Base-by-base conservation (phyloP, 805 yeast genomes). In the Kazachstania africana region DNA sequence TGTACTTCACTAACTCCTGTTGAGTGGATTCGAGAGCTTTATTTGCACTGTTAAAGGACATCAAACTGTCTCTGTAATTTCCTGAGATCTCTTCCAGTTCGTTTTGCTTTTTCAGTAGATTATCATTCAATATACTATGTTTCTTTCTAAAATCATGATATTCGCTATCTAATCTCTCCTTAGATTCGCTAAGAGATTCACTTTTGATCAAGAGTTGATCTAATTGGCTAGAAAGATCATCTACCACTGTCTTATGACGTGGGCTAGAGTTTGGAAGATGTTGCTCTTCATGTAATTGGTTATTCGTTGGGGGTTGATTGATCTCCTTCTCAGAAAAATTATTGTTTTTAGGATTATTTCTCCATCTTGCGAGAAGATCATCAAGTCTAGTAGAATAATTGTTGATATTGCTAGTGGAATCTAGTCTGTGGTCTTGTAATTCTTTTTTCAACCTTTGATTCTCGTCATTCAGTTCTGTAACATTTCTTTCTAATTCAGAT, bases 1-100 rank as follows among this genome's bases (percentile, higher is more conserved):
- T 77, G 48, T 72, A 75, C 48, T 66, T 72, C 20, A 65, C 64
- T 36, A 78, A 58, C 53, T 85, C 95, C 28, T 67, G 71, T 45
- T 84, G 84, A 6, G 88, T 77, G 40, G 76, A 48, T 28, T 72
- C 72, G 34, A 85, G 65, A 0, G 95, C 94, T 39, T 68, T 71
- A 34, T 78, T 76, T 10, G 88, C 75, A 50, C 76, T 82, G 43
- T 72, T 72, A 20, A 82, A 77, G 16, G 83, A 73, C 39, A 72
- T 74, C 33, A 81, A 55, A 1, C 91, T 79, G 44, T 76, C 74
- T 39, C 70, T 70, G 57, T 81, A 83, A 47, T 78, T 77, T 5
- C 61, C 68, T 53, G 83, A 88, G 31, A 68, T 55, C 19, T 60
- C 50, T 13, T 53, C 40, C 29, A 73, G 48, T 19, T 62, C 63